Conservation (phyloP, 768 basidiomycete genomes). For the Suillus paluster region DNA sequence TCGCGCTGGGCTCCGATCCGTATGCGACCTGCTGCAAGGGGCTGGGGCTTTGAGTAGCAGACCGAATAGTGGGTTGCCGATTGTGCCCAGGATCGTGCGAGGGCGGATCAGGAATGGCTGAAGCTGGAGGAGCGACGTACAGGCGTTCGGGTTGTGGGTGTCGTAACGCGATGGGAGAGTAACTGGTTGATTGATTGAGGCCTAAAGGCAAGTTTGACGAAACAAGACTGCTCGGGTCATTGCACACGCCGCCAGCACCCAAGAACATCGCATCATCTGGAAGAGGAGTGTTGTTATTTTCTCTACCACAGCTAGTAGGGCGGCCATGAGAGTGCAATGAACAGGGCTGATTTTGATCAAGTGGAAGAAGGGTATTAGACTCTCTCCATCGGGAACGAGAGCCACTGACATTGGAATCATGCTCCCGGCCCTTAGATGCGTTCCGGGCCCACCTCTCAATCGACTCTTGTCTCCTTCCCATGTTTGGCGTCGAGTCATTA, state of each 20-base stretch:
- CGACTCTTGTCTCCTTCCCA: constrained; percentile 33
- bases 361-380: constrained; percentile 10
- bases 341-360: constrained; percentile 24
- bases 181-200: constrained; percentile 25
- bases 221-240: constrained; percentile 35
- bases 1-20: constrained; percentile 35
- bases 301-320: constrained; percentile 29
- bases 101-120: constrained; percentile 29
- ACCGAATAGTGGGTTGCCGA: constrained; percentile 30
- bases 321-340: constrained; percentile 31
- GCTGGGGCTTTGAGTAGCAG: constrained; percentile 42
- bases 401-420: constrained; percentile 28
- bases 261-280: constrained; percentile 55
- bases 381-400: constrained; percentile 26
- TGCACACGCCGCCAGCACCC: constrained; percentile 51
- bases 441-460: constrained; percentile 39
- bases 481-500: constrained; percentile 27
- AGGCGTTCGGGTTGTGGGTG: constrained; percentile 38
- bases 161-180: constrained; percentile 22
- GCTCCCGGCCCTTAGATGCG: constrained; percentile 18
- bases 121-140: constrained; percentile 22
- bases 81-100: constrained; percentile 24
- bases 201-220: constrained; percentile 39
- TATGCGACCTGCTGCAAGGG: constrained; percentile 41
- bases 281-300: constrained; percentile 24